Evolutionary conservation across 2,329 filamentous ascomycete species (phyloP).

Genomic region (Emericellopsis atlantica): DNA sequence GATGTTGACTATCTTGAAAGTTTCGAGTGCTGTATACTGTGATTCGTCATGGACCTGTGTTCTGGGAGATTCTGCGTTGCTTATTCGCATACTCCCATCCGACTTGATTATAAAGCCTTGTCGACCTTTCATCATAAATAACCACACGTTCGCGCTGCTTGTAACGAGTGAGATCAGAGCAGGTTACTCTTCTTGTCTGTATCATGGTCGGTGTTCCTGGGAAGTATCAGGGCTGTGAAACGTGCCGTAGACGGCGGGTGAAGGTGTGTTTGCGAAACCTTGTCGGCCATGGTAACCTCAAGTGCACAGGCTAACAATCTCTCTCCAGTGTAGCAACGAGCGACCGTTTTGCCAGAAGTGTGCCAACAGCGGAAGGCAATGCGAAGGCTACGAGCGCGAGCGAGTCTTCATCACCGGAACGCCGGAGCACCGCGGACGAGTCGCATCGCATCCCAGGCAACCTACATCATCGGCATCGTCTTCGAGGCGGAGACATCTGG

Average conservation of each 20-base stretch:
- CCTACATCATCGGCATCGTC: slow-evolving; percentile 1
- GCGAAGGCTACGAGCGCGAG: slow-evolving; percentile 50
- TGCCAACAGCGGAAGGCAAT: slow-evolving; percentile 39
- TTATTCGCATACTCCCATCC: no score
- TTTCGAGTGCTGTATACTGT: no score
- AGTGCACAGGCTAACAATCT: slow-evolving; percentile 41
- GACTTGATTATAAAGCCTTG: no score
- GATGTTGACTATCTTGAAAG: no score
- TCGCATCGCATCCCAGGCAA: slow-evolving; percentile 41
- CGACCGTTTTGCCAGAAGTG: slow-evolving; percentile 50
- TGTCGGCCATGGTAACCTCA: slow-evolving; percentile 25
- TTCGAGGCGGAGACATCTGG: slow-evolving; percentile 16
- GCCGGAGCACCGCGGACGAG: slow-evolving; percentile 37
- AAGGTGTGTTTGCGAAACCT: slow-evolving; percentile 27
- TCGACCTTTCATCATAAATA: no score
- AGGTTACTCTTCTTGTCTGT: not conserved
- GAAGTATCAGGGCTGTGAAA: slow-evolving; percentile 53
- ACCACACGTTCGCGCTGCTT: no score
- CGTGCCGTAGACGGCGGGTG: slow-evolving; percentile 44
- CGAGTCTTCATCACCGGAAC: slow-evolving; percentile 54
- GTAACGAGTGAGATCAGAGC: no score
- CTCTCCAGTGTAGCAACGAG: slow-evolving; percentile 47
- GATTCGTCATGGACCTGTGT: no score
- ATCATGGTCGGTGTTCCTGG: slow-evolving; percentile 50
- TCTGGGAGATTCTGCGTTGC: no score